Evolutionary conservation across 2,329 filamentous ascomycete species (phyloP).

Genomic region (Aspergillus arachidicola): DNA sequence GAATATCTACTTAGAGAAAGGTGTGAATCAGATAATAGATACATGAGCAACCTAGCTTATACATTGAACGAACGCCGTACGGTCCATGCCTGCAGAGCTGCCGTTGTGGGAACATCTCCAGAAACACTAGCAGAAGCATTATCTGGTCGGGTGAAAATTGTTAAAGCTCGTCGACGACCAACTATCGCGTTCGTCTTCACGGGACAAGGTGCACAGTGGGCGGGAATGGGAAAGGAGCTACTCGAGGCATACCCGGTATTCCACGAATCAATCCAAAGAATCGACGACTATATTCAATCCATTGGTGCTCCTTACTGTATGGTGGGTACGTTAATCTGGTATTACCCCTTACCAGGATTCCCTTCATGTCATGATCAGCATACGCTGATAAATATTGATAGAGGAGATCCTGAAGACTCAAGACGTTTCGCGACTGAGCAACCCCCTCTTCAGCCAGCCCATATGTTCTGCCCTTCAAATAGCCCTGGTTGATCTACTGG

Average conservation of each 20-base stretch:
- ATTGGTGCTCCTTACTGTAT: constrained; percentile 24
- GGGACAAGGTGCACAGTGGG: constrained; percentile 40
- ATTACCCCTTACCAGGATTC: not conserved
- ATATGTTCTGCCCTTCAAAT: constrained; percentile 30
- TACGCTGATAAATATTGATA: not conserved
- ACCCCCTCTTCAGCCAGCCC: constrained; percentile 23
- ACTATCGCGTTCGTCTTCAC: constrained; percentile 32
- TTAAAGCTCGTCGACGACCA: constrained; percentile 12
- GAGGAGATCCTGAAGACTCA: constrained; percentile 14
- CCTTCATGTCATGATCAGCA: not conserved
- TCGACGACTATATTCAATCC: constrained; percentile 10
- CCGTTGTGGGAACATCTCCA: constrained; percentile 11
- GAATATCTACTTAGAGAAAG: constrained; percentile 14
- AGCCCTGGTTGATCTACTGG: constrained; percentile 27
- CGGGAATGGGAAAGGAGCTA: constrained; percentile 34
- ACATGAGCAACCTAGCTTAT: constrained; percentile 24
- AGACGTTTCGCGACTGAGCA: constrained; percentile 11
- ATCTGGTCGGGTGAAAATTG: not conserved
- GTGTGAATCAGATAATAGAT: not conserved
- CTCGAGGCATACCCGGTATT: constrained; percentile 25
- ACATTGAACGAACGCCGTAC: constrained; percentile 26
- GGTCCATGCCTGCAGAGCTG: constrained; percentile 21
- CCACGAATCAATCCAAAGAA: constrained; percentile 14
- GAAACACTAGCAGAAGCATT: not conserved
- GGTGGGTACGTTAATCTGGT: constrained; percentile 19